Percentiles rank a stretch among this genome's conserved stretches.
Conservation (phyloP, 2,329 filamentous ascomycete species). For the Teratosphaeria nubilosa region DNA sequence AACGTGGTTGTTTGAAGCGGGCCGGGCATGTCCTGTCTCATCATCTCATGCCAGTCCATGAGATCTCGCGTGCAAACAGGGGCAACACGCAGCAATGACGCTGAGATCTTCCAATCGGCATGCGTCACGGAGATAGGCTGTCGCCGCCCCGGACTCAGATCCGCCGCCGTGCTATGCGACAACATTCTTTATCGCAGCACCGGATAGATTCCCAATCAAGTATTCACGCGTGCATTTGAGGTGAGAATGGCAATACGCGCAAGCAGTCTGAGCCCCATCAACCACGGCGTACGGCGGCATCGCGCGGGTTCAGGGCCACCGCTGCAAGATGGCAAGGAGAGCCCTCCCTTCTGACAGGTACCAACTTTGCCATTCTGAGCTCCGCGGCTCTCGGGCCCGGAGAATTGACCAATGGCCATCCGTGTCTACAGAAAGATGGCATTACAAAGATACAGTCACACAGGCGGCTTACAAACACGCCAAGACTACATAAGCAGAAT, state of each 20-base stretch:
- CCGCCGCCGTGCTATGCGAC: not conserved
- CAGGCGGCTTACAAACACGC: no score
- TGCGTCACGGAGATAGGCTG: not conserved
- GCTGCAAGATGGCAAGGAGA: not conserved
- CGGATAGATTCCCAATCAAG: not conserved
- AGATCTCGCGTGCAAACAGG: not conserved
- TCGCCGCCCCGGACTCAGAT: not conserved
- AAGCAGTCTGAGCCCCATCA: no score
- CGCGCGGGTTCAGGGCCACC: not conserved
- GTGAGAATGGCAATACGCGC: no score
- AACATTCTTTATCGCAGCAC: not conserved
- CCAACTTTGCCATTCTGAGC: not conserved
- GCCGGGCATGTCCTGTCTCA: not conserved
- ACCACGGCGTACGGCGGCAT: no score
- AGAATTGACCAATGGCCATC: not conserved
- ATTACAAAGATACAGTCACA: no score
- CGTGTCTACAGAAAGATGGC: no score
- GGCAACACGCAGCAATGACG: not conserved
- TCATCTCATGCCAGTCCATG: not conserved
- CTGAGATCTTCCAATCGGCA: not conserved
- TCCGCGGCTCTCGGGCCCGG: no score
- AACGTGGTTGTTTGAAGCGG: not conserved
- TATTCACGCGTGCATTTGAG: not conserved
- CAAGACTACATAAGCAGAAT: no score
- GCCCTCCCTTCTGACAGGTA: not conserved